These are phyloP conservation scores for Ustilago trichophora DNA, from an alignment of 1,284 basidiomycete genomes.

Conservation along the genomic window DNA sequence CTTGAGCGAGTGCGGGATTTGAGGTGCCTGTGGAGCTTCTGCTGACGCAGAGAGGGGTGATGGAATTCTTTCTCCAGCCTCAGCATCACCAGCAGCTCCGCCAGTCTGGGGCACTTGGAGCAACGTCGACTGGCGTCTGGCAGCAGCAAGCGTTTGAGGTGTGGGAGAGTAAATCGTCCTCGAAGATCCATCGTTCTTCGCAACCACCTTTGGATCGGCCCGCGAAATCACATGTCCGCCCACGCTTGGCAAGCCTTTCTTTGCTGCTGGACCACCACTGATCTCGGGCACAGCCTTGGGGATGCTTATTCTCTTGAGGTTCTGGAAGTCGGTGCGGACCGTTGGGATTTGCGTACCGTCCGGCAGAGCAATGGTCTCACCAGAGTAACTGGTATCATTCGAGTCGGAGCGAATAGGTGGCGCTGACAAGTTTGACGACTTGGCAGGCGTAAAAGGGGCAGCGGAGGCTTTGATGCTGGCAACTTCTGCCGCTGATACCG, in stretches of 20 bases:
- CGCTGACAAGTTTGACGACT: constrained; percentile 24
- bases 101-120: constrained; percentile 11
- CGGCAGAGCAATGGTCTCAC: constrained; percentile 25
- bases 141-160: constrained; percentile 40
- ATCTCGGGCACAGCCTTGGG: constrained; percentile 8
- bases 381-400: constrained; percentile 25
- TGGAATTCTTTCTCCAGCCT: constrained; percentile 10
- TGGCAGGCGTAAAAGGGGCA: constrained; percentile 21
- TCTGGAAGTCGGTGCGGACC: constrained; percentile 49
- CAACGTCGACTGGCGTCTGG: constrained; percentile 12
- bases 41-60: constrained; percentile 25
- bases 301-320: constrained; percentile 39
- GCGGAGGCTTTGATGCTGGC: constrained; percentile 32
- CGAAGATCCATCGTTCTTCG: constrained; percentile 30
- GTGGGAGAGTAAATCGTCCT: constrained; percentile 51
- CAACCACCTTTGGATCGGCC: constrained; percentile 17
- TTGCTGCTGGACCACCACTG: background rate
- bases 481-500: constrained; percentile 12
- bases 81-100: background rate
- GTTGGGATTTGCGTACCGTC: constrained; percentile 38
- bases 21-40: constrained; percentile 28
- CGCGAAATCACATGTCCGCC: constrained; percentile 34
- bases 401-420: constrained; percentile 30
- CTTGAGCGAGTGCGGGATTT: constrained; percentile 28
- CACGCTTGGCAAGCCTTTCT: constrained; percentile 11